Evolutionary conservation across 1,139 yeast genomes (phyloP).

Genomic region (Diutina scorzettiae): DNA sequence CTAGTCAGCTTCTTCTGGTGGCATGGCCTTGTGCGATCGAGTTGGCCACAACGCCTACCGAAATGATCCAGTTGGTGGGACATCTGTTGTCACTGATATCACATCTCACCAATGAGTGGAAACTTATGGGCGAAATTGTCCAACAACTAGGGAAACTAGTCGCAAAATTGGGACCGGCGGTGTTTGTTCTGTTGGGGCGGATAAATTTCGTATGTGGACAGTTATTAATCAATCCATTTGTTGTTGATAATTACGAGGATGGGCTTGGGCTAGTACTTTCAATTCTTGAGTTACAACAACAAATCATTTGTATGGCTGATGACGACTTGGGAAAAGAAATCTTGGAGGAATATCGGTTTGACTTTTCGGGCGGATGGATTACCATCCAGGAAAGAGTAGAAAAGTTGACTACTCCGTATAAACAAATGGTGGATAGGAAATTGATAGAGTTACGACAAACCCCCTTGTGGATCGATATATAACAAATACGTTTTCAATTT

Average conservation of each 20-base stretch:
- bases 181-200: neutral
- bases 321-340: neutral
- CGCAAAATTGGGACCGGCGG: neutral
- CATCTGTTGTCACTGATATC: neutral
- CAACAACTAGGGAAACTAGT: neutral
- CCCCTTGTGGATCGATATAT: neutral
- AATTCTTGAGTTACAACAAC: neutral
- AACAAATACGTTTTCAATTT: too few relatives aligned
- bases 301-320: neutral
- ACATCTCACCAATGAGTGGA: neutral
- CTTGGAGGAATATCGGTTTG: neutral
- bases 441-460: neutral
- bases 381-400: neutral
- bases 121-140: neutral
- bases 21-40: conserved; percentile 2
- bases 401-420: neutral
- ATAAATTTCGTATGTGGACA: neutral
- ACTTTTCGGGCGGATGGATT: neutral
- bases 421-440: neutral
- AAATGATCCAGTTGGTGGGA: neutral
- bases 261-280: neutral
- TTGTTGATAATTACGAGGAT: conserved; percentile 1
- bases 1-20: neutral
- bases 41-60: neutral
- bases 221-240: neutral